A percentile compares a stretch with the other conserved stretches of the same genome.
Evolutionary conservation across 352 stramenopile genomes (phyloP).

Genomic region (Pythium dissotocum): DNA sequence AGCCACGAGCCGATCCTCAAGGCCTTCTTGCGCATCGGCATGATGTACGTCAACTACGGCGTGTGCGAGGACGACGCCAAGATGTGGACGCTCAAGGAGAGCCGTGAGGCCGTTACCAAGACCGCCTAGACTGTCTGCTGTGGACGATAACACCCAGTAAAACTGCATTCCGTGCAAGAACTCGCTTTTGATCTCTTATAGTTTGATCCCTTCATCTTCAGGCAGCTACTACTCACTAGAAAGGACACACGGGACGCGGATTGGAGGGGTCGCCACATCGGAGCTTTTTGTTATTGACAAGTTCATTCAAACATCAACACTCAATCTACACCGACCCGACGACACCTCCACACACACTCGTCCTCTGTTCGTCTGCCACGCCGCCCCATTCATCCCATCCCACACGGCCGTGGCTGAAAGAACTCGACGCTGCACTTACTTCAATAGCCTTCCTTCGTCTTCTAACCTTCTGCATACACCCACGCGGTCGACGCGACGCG

Average conservation of each 20-base stretch:
- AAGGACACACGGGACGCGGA: neutral
- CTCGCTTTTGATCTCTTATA: neutral
- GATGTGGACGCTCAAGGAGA: constrained; percentile 71
- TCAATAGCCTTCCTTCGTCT: neutral
- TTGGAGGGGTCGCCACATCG: neutral
- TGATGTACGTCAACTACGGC: constrained; percentile 72
- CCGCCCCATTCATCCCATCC: no score
- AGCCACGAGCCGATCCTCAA: constrained; percentile 67
- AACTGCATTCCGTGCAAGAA: neutral
- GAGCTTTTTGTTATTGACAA: constrained; percentile 22
- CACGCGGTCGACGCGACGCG: neutral
- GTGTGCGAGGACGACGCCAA: constrained; percentile 64
- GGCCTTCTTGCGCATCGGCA: constrained; percentile 60
- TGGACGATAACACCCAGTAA: neutral
- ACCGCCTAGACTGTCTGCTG: constrained; percentile 19
- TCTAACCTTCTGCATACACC: constrained; percentile 1
- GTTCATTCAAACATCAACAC: constrained; percentile 21
- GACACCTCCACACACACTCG: constrained; percentile 11
- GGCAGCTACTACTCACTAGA: neutral
- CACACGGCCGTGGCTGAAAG: neutral
- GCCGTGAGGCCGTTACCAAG: constrained; percentile 25
- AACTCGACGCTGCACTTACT: neutral
- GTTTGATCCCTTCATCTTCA: no score
- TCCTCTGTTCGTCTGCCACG: neutral
- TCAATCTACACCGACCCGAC: constrained; percentile 6